A percentile compares a stretch with the other conserved stretches of the same genome.
phyloP scores from a whole-genome alignment of 2,329 filamentous ascomycete genomes.

The Blastomyces parvus region DNA sequence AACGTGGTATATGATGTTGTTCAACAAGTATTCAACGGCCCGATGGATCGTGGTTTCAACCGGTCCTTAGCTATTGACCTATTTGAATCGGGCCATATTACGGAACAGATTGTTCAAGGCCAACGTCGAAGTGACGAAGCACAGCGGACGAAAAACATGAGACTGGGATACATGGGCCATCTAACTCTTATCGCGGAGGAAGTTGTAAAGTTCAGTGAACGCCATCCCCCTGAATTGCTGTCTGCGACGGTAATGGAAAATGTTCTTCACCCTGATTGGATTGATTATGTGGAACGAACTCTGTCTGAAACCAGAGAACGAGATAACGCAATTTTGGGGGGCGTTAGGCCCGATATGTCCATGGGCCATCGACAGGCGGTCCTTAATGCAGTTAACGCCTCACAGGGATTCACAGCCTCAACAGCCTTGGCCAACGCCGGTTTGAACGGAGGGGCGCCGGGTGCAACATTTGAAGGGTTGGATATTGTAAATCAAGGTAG shows the following conservation, averaged over 20 bases:
- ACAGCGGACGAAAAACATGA: conserved; percentile 72
- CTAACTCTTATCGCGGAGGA: conserved; percentile 95
- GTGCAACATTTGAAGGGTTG: conserved; percentile 44
- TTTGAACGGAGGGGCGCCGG: conserved; percentile 55
- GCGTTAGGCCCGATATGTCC: conserved; percentile 83
- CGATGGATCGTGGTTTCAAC: conserved; percentile 94
- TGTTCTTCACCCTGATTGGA: conserved; percentile 84
- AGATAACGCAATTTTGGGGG: conserved; percentile 96
- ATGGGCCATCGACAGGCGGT: conserved; percentile 67
- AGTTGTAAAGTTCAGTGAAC: conserved; percentile 95
- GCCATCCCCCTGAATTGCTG: conserved; percentile 78
- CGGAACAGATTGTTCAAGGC: conserved; percentile 82
- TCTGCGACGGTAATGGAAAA: conserved; percentile 76
- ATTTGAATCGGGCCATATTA: conserved; percentile 83
- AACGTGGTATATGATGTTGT: conserved; percentile 99
- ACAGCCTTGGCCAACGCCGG: conserved; percentile 71
- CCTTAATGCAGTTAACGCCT: conserved; percentile 49
- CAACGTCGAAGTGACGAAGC: conserved; percentile 80
- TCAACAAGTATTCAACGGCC: conserved; percentile 97
- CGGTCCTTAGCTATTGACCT: conserved; percentile 80
- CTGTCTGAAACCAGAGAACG: conserved; percentile 88
- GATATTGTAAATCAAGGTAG: conserved; percentile 58
- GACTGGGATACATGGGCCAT: conserved; percentile 97
- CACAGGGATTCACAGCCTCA: conserved; percentile 51
- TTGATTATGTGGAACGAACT: conserved; percentile 87